A percentile compares a stretch with the other conserved stretches of the same genome.
Conservation (phyloP, 441 rosid species). For the Aquilaria agallochum region DNA sequence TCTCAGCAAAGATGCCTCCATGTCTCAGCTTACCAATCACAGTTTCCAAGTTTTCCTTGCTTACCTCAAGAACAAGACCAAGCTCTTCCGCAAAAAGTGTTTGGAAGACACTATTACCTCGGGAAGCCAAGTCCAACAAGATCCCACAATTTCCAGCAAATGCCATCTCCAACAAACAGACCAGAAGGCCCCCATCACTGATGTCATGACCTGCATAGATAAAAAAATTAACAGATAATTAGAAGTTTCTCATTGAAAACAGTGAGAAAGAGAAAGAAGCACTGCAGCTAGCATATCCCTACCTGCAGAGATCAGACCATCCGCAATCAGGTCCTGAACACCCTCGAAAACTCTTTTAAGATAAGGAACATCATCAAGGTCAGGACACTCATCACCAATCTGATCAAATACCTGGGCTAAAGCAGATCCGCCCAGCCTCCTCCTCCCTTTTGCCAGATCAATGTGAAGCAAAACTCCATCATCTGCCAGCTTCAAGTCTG, state of each 20-base stretch:
- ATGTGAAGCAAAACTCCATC: conserved; percentile 75
- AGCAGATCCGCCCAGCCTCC: conserved; percentile 91
- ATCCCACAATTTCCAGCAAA: conserved; percentile 92
- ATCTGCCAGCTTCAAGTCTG: conserved; percentile 79
- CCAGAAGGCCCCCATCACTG: conserved; percentile 88
- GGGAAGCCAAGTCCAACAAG: conserved; percentile 45
- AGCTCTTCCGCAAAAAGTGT: conserved; percentile 89
- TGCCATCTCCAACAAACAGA: conserved; percentile 87
- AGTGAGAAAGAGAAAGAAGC: too few relatives aligned
- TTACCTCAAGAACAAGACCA: conserved; percentile 79
- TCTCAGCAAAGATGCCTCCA: conserved; percentile 47
- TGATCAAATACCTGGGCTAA: conserved; percentile 88
- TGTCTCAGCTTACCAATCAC: conserved; percentile 50
- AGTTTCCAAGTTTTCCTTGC: conserved; percentile 50
- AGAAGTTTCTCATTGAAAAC: too few relatives aligned
- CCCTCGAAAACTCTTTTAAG: conserved; percentile 68
- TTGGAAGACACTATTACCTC: conserved; percentile 62
- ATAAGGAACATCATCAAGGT: conserved; percentile 77
- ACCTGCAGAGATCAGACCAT: conserved; percentile 70
- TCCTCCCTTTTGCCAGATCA: conserved; percentile 86
- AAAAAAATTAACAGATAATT: conserved; percentile 9
- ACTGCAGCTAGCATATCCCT: conserved; percentile 51
- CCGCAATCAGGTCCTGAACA: conserved; percentile 64
- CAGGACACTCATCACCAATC: conserved; percentile 85
- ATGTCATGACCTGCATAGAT: conserved; percentile 92